Evolutionary conservation across 148 eudicot genomes (phyloP).

Genomic region (Vaccinium myrtillus): DNA sequence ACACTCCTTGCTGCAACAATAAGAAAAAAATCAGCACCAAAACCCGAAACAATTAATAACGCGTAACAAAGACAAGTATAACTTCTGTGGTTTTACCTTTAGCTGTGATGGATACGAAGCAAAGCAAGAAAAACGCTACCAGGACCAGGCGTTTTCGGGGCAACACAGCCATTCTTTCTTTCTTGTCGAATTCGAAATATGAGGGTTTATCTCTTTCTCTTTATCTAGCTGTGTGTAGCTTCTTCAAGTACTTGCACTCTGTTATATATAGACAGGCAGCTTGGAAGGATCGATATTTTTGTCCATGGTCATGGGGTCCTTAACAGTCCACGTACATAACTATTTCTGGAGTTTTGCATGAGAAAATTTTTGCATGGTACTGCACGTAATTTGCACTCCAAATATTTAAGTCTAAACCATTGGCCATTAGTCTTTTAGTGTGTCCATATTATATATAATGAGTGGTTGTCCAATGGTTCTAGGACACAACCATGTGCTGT

Average conservation of each 20-base stretch:
- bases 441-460: no score
- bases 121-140: constrained; percentile 15
- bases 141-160: not conserved
- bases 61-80: not conserved
- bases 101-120: not conserved
- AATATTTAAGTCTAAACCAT: no score
- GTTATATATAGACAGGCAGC: constrained; percentile 4
- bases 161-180: constrained; percentile 2
- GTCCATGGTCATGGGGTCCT: not conserved
- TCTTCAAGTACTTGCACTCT: constrained; percentile 2
- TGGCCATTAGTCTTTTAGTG: no score
- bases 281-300: not conserved
- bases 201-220: no score
- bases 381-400: no score
- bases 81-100: not conserved
- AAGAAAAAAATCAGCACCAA: not conserved
- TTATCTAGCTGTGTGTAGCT: no score
- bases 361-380: no score
- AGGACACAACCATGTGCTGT: no score
- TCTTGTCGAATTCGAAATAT: not conserved
- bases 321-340: no score
- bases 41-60: not conserved
- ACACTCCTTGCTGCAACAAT: constrained; percentile 3
- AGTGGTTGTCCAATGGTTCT: no score
- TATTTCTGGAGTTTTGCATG: no score